phyloP scores from a whole-genome alignment of 2,329 filamentous ascomycete species.

The Aureobasidium uvarum region DNA sequence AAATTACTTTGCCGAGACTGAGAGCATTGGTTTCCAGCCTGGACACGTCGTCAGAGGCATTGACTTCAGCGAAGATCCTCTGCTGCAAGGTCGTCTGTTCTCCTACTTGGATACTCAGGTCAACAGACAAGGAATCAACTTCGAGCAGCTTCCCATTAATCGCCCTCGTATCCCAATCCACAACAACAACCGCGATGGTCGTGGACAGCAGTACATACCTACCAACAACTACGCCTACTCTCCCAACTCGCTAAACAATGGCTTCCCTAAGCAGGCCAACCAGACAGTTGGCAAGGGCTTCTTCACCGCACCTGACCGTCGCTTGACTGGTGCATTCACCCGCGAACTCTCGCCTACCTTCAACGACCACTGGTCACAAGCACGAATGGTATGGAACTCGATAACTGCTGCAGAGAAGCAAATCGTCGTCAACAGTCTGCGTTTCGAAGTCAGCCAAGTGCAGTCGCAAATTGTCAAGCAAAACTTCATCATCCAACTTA shows the following conservation, averaged over 20 bases:
- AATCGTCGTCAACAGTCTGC: conserved; percentile 59
- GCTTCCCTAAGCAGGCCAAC: conserved; percentile 68
- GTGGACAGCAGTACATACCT: conserved; percentile 50
- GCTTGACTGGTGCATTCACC: conserved; percentile 11
- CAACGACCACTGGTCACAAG: conserved; percentile 69
- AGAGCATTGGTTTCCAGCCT: conserved; percentile 60
- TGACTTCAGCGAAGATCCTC: conserved; percentile 36
- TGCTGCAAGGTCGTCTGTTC: conserved; percentile 62
- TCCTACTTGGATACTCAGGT: conserved; percentile 57
- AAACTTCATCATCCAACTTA: conserved; percentile 62
- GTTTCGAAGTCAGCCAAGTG: conserved; percentile 72
- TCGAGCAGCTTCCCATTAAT: conserved; percentile 43
- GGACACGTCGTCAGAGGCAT: conserved; percentile 52
- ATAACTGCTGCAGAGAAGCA: conserved; percentile 61
- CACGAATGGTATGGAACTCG: conserved; percentile 76
- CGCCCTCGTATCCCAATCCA: conserved; percentile 28
- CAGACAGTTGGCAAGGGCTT: conserved; percentile 55
- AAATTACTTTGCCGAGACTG: conserved; percentile 69
- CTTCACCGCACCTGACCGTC: conserved; percentile 26
- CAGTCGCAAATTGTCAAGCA: conserved; percentile 72
- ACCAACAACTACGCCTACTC: conserved; percentile 71
- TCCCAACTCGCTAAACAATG: conserved; percentile 64
- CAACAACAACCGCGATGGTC: conserved; percentile 44
- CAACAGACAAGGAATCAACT: conserved; percentile 51
- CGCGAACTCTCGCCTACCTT: conserved; percentile 62